These are phyloP conservation scores for Tolypocladium pustulatum DNA, from an alignment of 2,329 filamentous ascomycete species.

Conservation along the genomic window DNA sequence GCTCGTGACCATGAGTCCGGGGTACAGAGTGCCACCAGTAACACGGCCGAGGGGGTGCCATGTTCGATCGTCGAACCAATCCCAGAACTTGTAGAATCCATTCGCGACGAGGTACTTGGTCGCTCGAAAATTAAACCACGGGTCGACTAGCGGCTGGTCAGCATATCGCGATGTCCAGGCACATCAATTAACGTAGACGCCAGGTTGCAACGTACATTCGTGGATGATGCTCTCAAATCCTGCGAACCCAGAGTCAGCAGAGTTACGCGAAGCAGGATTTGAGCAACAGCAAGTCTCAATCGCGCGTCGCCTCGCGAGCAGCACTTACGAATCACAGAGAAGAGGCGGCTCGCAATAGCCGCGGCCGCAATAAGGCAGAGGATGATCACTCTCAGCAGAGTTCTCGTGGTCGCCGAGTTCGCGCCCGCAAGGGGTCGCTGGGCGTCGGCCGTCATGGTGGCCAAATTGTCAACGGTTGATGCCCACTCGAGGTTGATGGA, in stretches of 20 bases:
- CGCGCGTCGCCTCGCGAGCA: slow-evolving; percentile 1
- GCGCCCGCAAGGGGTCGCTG: slow-evolving; percentile 60
- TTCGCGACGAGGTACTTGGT: slow-evolving; percentile 95
- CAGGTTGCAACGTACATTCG: slow-evolving; percentile 64
- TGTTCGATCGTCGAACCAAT: slow-evolving; percentile 99
- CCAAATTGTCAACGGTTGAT: slow-evolving; percentile 20
- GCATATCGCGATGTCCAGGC: slow-evolving; percentile 6
- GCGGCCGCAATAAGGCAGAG: slow-evolving; percentile 83
- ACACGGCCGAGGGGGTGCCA: slow-evolving; percentile 98
- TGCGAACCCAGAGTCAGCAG: slow-evolving; percentile 29
- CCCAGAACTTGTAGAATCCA: slow-evolving; percentile 99
- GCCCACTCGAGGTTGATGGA: slow-evolving; percentile 20
- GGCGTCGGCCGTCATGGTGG: slow-evolving; percentile 33
- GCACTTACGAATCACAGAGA: slow-evolving; percentile 89
- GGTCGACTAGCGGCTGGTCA: slow-evolving; percentile 62
- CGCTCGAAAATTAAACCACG: slow-evolving; percentile 99
- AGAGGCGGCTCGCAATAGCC: slow-evolving; percentile 84
- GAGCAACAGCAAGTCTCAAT: background rate
- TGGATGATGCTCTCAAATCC: slow-evolving; percentile 99
- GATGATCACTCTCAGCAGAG: slow-evolving; percentile 81
- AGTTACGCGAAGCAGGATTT: background rate
- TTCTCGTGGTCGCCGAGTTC: slow-evolving; percentile 71
- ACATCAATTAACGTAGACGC: background rate
- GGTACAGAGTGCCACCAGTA: slow-evolving; percentile 96
- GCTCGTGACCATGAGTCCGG: slow-evolving; percentile 97